Conservation (phyloP, 495 filamentous ascomycete genomes). For the Penicillium bovifimosum region DNA sequence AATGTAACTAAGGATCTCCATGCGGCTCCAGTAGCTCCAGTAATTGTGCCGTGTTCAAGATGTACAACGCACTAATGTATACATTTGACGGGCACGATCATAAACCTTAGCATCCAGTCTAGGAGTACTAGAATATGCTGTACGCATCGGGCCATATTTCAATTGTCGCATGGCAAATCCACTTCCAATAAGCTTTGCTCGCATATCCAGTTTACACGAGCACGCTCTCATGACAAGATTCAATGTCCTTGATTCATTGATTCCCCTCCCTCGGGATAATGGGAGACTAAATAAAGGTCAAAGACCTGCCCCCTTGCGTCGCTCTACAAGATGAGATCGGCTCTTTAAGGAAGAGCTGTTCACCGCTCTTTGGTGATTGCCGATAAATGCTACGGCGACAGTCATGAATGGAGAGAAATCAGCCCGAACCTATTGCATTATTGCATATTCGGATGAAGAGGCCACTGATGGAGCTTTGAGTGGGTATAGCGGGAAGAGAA, state of each 20-base stretch:
- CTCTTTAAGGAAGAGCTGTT: neutral
- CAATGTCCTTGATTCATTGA: neutral
- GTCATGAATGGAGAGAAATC: neutral
- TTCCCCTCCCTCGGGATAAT: neutral
- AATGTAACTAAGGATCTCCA: constrained; percentile 1
- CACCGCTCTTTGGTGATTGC: constrained; percentile 21
- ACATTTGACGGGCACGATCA: neutral
- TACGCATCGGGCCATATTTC: constrained; percentile 1
- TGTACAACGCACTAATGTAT: too few relatives aligned
- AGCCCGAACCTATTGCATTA: neutral
- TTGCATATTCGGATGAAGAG: neutral
- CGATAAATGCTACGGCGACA: neutral
- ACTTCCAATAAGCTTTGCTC: constrained; percentile 4
- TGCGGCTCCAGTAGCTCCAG: constrained; percentile 15
- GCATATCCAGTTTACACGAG: neutral
- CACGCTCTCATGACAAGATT: neutral
- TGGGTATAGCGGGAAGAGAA: neutral
- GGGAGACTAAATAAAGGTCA: neutral
- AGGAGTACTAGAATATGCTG: neutral
- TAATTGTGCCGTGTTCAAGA: neutral
- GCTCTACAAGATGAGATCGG: constrained; percentile 22
- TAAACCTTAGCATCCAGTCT: neutral
- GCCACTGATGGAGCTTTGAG: neutral
- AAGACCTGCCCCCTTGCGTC: constrained; percentile 18
- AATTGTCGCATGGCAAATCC: neutral